These are phyloP conservation scores for Neurospora terricola DNA, from an alignment of 495 filamentous ascomycete species.

Conservation along the genomic window DNA sequence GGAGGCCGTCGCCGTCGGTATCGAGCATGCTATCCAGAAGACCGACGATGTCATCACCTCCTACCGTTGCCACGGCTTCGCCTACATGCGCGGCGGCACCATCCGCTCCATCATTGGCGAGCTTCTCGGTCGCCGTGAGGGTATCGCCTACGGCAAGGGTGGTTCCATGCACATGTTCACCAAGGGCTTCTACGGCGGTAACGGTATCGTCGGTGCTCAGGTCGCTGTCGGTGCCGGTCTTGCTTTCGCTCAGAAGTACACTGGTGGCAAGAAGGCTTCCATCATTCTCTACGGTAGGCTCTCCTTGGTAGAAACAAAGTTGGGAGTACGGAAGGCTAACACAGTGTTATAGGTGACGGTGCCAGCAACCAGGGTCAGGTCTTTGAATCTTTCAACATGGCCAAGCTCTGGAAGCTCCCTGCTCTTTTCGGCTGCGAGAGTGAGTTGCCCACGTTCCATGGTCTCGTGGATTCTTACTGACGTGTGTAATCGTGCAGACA, in stretches of 20 bases:
- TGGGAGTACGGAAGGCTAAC: constrained; percentile 1
- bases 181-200: constrained; percentile 95
- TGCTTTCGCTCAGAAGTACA: constrained; percentile 95
- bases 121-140: constrained; percentile 85
- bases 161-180: constrained; percentile 99
- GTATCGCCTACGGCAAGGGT: constrained; percentile 97
- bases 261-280: constrained; percentile 69
- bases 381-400: constrained; percentile 99
- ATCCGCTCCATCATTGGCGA: constrained; percentile 94
- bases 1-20: constrained; percentile 93
- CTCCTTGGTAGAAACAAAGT: not conserved
- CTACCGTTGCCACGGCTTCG: constrained; percentile 98
- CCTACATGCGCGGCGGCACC: constrained; percentile 87
- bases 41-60: constrained; percentile 92
- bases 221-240: constrained; percentile 95
- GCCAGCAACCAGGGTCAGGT: constrained; percentile 98
- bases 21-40: constrained; percentile 89
- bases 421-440: constrained; percentile 96
- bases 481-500: constrained; percentile 50
- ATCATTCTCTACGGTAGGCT: constrained; percentile 72
- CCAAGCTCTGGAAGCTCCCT: constrained; percentile 95
- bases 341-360: constrained; percentile 50
- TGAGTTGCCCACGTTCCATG: constrained; percentile 36
- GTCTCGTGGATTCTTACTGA: not conserved
- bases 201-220: constrained; percentile 98